These are phyloP conservation scores for Fusarium veterinarium DNA, from an alignment of 2,329 filamentous ascomycete genomes.

Conservation along the genomic window DNA sequence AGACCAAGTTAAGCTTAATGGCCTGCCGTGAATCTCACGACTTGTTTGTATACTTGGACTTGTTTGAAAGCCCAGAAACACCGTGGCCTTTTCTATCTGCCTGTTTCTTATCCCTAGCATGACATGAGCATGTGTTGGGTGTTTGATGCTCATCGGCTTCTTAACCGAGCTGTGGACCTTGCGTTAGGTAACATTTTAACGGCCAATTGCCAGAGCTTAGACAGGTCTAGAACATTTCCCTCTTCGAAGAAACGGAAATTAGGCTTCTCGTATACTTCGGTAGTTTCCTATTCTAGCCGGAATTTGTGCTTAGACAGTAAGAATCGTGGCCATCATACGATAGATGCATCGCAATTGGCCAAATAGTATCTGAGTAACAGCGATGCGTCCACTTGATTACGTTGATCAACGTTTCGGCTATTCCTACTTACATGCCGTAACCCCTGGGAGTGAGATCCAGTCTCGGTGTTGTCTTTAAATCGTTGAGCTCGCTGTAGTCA, in stretches of 20 bases:
- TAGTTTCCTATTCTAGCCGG: neutral
- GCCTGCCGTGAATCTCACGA: neutral
- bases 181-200: neutral
- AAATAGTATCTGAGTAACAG: neutral
- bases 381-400: neutral
- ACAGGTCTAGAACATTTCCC: neutral
- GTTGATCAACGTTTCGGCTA: neutral
- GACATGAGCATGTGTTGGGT: neutral
- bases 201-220: neutral
- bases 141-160: neutral
- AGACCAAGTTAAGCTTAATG: neutral
- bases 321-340: neutral
- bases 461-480: neutral
- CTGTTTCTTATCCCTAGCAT: neutral
- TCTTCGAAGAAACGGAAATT: neutral
- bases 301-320: neutral
- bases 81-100: neutral
- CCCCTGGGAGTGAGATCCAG: too few species aligned
- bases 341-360: neutral
- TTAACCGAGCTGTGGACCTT: neutral
- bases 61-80: fast-evolving
- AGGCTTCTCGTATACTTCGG: neutral
- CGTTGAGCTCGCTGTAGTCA: neutral
- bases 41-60: neutral
- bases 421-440: neutral